Evolutionary conservation across 164 flowering plant species (phyloP), one percentile per base, ranked within the genome.

Genomic region (Malania oleifera): DNA sequence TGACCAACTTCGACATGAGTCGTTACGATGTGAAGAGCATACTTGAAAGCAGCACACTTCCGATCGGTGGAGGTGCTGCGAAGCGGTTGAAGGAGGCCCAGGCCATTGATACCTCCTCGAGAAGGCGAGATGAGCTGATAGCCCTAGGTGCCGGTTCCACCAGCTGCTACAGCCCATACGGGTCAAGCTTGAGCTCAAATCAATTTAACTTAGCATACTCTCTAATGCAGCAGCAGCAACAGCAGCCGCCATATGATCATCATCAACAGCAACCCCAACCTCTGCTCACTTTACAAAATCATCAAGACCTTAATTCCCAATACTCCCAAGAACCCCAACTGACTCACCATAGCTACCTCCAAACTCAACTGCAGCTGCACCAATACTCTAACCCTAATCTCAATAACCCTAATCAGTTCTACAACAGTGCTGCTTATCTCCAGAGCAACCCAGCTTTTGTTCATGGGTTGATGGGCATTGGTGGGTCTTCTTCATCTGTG

Each of bases 1-100:
- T 89, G 1, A 89, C 96, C 2, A 89, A 89, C 69, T 89, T 89
- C 51, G 92, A 89, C 66, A 86, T 88, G 85, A 80, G 44, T 57
- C 79, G 93, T 0, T 89, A 89, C 52, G 95, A 89, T 38, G 91
- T 89, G n/a, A 81, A 84, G 59, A 71, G 76, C 62, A 89, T 89
- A 26, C 80, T 89, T 3, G 93, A 86, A 52, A 86, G 89, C 86
- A 86, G 65, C 70, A 76, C 83, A 0, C 64, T 89, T 5, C 96
- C 96, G 0, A 82, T 89, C 1, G 87, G 91, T 1, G 92, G 86
- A 20, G 96, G 90, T 0, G 92, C 84, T 0, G 86, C 91, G 11
- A 82, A 82, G 59, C 70, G 95, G 1, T 66, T 84, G 0, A 87
- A 82, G 31, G 90, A 85, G 54, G 84, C 96, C 17, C 86, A 85